phyloP scores from a whole-genome alignment of 768 basidiomycete genomes.

The Daedaleopsis sinensis region DNA sequence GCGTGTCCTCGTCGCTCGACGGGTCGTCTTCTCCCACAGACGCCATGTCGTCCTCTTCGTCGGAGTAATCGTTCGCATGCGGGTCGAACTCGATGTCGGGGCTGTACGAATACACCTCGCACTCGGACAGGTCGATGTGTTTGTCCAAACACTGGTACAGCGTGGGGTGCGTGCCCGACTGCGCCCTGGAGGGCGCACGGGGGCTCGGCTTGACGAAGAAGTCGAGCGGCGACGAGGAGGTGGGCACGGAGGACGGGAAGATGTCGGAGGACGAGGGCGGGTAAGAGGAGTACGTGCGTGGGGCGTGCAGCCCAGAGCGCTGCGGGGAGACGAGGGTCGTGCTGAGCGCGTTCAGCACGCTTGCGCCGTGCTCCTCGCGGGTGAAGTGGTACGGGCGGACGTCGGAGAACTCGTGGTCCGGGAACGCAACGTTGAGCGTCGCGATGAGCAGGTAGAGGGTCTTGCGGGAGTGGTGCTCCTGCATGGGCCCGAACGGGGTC shows the following conservation, averaged over 20 bases:
- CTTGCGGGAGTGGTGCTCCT: constrained; percentile 83
- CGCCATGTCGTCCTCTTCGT: constrained; percentile 76
- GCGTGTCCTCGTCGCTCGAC: constrained; percentile 67
- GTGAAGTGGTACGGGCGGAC: constrained; percentile 89
- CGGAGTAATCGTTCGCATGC: constrained; percentile 80
- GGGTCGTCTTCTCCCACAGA: constrained; percentile 64
- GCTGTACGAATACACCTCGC: constrained; percentile 93
- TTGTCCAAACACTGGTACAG: constrained; percentile 88
- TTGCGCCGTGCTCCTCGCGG: constrained; percentile 73
- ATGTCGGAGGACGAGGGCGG: constrained; percentile 73
- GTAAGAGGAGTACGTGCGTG: constrained; percentile 86
- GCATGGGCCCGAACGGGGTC: constrained; percentile 90
- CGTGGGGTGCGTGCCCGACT: constrained; percentile 85
- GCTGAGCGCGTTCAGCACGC: constrained; percentile 83
- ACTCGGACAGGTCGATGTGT: constrained; percentile 86
- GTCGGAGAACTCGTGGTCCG: constrained; percentile 96
- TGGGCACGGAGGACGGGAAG: constrained; percentile 76
- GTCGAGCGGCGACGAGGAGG: constrained; percentile 69
- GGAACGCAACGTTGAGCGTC: constrained; percentile 95
- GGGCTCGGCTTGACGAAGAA: constrained; percentile 57
- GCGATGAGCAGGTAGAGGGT: constrained; percentile 95
- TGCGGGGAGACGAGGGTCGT: constrained; percentile 79
- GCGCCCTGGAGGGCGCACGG: constrained; percentile 70
- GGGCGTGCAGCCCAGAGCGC: constrained; percentile 64
- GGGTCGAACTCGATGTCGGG: constrained; percentile 96